Conservation (phyloP, 805 yeast species). For the Suhomyces faveliae region DNA sequence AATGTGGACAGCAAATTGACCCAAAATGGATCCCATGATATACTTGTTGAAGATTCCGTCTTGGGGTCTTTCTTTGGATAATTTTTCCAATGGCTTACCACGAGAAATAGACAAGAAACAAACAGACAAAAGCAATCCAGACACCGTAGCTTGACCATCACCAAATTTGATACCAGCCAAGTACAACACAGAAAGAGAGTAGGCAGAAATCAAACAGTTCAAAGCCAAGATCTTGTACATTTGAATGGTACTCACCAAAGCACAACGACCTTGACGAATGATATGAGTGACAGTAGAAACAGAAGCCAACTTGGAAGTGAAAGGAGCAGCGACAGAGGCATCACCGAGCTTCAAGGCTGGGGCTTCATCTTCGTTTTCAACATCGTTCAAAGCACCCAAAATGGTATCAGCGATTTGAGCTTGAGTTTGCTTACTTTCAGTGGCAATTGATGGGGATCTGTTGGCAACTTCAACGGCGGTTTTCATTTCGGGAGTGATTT, state of each 20-base stretch:
- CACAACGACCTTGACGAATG: conserved; percentile 97
- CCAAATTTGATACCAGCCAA: conserved; percentile 98
- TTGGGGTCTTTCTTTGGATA: conserved; percentile 94
- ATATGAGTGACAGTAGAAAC: conserved; percentile 92
- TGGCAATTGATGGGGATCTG: conserved; percentile 21
- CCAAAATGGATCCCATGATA: conserved; percentile 96
- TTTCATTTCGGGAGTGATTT: conserved; percentile 71
- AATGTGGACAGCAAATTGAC: conserved; percentile 94
- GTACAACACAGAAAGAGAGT: conserved; percentile 88
- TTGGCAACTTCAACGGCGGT: conserved; percentile 56
- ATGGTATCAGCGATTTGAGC: conserved; percentile 57
- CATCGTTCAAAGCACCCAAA: conserved; percentile 51
- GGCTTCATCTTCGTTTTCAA: conserved; percentile 76
- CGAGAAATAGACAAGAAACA: conserved; percentile 95
- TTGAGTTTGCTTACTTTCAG: conserved; percentile 21
- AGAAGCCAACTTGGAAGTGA: conserved; percentile 89
- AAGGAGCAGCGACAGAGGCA: conserved; percentile 99
- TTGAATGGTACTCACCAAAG: conserved; percentile 94
- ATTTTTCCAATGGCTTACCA: conserved; percentile 84
- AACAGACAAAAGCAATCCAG: conserved; percentile 88
- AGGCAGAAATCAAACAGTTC: conserved; percentile 95
- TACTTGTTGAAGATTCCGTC: conserved; percentile 93
- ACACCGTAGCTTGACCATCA: conserved; percentile 95
- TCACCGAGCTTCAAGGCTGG: conserved; percentile 95
- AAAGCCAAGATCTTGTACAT: conserved; percentile 97